Evolutionary conservation across 805 yeast genomes (phyloP).

Genomic region (Zygoascus ofunaensis): DNA sequence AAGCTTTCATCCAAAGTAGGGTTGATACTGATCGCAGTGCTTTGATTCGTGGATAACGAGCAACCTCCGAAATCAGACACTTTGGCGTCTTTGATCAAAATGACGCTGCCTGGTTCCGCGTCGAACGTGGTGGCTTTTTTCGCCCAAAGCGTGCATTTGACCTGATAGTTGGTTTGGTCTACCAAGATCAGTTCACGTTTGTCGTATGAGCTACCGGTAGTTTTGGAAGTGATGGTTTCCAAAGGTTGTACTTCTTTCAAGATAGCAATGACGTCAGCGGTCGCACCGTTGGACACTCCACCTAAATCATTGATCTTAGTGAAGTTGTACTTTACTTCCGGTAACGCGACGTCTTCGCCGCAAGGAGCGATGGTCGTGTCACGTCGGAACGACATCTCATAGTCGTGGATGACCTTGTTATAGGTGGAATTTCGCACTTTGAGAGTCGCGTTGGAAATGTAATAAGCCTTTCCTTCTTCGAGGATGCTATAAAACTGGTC

Average conservation of each 20-base stretch:
- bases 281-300: slow-evolving; percentile 57
- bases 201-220: slow-evolving; percentile 84
- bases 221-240: slow-evolving; percentile 71
- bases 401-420: slow-evolving; percentile 75
- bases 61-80: slow-evolving; percentile 86
- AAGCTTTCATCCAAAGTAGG: slow-evolving; percentile 89
- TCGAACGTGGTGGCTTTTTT: slow-evolving; percentile 71
- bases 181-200: slow-evolving; percentile 84
- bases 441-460: slow-evolving; percentile 70
- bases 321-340: slow-evolving; percentile 70
- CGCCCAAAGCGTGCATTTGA: slow-evolving; percentile 85
- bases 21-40: slow-evolving; percentile 65
- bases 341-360: slow-evolving; percentile 51
- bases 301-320: slow-evolving; percentile 59
- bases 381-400: slow-evolving; percentile 73
- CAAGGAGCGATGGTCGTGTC: slow-evolving; percentile 70
- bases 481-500: slow-evolving; percentile 66
- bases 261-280: slow-evolving; percentile 82
- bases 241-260: slow-evolving; percentile 67
- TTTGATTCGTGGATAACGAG: slow-evolving; percentile 67
- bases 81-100: slow-evolving; percentile 86
- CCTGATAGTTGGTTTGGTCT: slow-evolving; percentile 70
- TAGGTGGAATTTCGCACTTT: slow-evolving; percentile 80
- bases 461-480: slow-evolving; percentile 85
- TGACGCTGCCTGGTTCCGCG: slow-evolving; percentile 51